Evolutionary conservation across 495 filamentous ascomycete genomes (phyloP).

Genomic region (Lepidopterella palustris): DNA sequence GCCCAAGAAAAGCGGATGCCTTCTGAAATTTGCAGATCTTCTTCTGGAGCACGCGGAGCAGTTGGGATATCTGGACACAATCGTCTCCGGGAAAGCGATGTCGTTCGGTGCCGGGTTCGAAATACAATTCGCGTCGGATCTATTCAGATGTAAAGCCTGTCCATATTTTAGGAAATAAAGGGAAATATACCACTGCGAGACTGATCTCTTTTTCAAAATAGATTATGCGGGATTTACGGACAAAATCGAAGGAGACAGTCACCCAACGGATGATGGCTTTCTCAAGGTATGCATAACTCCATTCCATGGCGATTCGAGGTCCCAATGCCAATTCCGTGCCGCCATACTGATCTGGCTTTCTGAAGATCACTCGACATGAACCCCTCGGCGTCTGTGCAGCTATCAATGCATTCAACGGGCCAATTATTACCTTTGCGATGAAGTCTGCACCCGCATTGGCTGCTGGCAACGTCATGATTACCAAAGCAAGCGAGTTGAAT

Average conservation of each 20-base stretch:
- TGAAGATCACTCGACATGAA: neutral
- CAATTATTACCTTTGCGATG: neutral
- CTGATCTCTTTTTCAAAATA: neutral
- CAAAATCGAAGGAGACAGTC: neutral
- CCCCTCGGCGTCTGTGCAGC: neutral
- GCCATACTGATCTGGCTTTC: neutral
- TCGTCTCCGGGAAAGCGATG: neutral
- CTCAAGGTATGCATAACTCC: neutral
- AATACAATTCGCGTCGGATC: neutral
- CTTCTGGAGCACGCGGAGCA: neutral
- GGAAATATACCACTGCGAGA: no score
- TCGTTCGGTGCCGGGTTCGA: neutral
- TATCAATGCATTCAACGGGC: neutral
- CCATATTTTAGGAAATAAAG: neutral
- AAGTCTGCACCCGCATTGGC: neutral
- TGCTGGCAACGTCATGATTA: neutral
- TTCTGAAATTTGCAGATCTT: neutral
- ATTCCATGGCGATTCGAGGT: neutral
- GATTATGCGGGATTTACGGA: neutral
- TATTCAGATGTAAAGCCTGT: neutral
- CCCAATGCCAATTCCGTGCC: neutral
- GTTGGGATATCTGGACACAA: neutral
- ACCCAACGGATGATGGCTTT: neutral
- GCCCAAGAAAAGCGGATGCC: neutral
- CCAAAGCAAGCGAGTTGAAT: neutral